phyloP scores from a whole-genome alignment of 495 filamentous ascomycete genomes.

The Xylaria acuta region DNA sequence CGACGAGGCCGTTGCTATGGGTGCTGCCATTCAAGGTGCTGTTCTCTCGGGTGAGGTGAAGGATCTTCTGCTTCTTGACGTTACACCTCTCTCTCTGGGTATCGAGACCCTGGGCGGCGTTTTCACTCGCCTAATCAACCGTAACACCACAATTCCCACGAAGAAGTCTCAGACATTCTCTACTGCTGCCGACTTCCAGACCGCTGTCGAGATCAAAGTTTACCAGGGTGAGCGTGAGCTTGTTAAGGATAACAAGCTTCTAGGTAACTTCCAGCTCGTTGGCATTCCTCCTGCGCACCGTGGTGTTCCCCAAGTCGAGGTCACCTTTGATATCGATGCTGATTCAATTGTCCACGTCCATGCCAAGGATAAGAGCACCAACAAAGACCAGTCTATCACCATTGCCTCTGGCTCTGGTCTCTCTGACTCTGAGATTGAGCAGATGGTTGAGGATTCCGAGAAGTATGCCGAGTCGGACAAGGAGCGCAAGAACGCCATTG shows the following conservation, averaged over 20 bases:
- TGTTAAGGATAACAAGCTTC: conserved; percentile 97
- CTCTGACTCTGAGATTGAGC: conserved; percentile 90
- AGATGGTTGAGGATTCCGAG: conserved; percentile 97
- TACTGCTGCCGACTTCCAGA: conserved; percentile 98
- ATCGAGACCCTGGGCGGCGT: conserved; percentile 99
- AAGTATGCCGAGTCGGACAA: conserved; percentile 94
- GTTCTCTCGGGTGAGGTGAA: conserved; percentile 97
- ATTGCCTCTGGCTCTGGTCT: conserved; percentile 98
- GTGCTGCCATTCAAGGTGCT: conserved; percentile 97
- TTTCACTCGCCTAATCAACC: conserved; percentile 99
- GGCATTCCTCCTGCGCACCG: conserved; percentile 97
- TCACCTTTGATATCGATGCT: conserved; percentile 99
- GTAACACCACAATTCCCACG: conserved; percentile 99
- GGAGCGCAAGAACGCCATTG: conserved; percentile 94
- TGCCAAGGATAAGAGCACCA: conserved; percentile 98
- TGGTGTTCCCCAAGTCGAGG: conserved; percentile 97
- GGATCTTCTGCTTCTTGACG: conserved; percentile 94
- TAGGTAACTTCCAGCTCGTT: conserved; percentile 99
- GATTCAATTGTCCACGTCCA: conserved; percentile 99
- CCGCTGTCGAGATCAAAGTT: conserved; percentile 99
- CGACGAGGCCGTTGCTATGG: conserved; percentile 98
- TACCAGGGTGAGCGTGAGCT: conserved; percentile 99
- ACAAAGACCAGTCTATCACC: conserved; percentile 99
- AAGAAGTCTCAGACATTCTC: conserved; percentile 99
- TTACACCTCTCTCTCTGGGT: conserved; percentile 96